Conservation (phyloP, 176 grass and related monocot genomes). For the Eleusine coracana region DNA sequence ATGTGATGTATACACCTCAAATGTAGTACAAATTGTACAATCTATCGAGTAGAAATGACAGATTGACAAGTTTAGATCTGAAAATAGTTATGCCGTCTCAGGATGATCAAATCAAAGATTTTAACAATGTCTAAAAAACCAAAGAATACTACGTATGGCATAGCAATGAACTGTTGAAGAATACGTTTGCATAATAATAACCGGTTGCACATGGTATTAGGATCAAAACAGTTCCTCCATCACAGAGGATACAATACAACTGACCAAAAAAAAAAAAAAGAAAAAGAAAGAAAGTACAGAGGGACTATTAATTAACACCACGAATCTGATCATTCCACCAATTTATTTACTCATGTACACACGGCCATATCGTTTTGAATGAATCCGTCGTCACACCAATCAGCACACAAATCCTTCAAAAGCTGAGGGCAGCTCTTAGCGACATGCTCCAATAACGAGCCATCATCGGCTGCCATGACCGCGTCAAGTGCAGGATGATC, state of each 20-base stretch:
- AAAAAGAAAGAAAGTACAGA: neutral
- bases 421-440: neutral
- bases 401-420: constrained; percentile 6
- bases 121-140: too few species aligned
- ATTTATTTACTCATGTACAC: neutral
- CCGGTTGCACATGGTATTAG: too few species aligned
- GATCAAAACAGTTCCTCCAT: neutral
- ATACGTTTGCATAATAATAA: too few species aligned
- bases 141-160: too few species aligned
- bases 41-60: too few species aligned
- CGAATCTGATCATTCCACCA: neutral
- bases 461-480: neutral
- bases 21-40: too few species aligned
- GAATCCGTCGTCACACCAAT: neutral
- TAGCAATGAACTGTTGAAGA: too few species aligned
- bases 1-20: too few species aligned
- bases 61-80: neutral
- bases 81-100: too few species aligned
- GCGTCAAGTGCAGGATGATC: neutral
- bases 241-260: neutral
- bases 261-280: neutral
- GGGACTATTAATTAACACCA: neutral
- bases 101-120: too few species aligned
- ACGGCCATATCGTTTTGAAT: neutral
- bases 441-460: neutral